phyloP scores from a whole-genome alignment of 129 eudicot species.

The Pseudognaphalium luteoalbum region DNA sequence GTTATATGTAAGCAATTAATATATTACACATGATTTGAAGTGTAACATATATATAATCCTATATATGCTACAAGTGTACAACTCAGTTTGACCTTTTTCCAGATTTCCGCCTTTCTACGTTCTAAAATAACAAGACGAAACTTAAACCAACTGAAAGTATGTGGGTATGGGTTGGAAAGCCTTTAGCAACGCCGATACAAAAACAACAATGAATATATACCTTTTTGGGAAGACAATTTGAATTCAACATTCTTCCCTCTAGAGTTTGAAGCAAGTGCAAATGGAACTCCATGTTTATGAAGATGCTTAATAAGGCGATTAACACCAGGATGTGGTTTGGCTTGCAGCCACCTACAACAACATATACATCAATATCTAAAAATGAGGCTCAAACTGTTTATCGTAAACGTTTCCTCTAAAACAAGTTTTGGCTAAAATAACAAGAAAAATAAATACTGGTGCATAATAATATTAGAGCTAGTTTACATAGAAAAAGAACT shows the following conservation, averaged over 20 bases:
- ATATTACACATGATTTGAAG: too few species aligned
- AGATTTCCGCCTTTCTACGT: not conserved
- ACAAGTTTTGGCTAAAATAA: not conserved
- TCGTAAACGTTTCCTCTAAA: too few species aligned
- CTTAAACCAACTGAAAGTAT: not conserved
- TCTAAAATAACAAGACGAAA: not conserved
- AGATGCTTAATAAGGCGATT: conserved; percentile 87
- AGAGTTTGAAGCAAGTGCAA: conserved; percentile 87
- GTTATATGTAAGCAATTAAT: too few species aligned
- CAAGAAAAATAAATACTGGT: too few species aligned
- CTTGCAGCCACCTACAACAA: conserved; percentile 63
- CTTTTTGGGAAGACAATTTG: conserved; percentile 67
- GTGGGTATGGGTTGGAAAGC: conserved; percentile 9
- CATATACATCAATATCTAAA: not conserved
- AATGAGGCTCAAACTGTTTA: too few species aligned
- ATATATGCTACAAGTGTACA: not conserved
- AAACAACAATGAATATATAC: conserved; percentile 25
- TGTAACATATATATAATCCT: not conserved
- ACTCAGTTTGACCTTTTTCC: not conserved
- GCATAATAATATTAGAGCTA: not conserved
- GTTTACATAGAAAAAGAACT: conserved; percentile 18
- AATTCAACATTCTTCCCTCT: conserved; percentile 48
- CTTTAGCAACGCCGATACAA: not conserved
- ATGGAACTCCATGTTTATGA: conserved; percentile 55
- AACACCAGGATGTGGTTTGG: conserved; percentile 82